These are phyloP conservation scores for Sonneratia alba DNA, from an alignment of 345 rosid genomes.

Conservation along the genomic window DNA sequence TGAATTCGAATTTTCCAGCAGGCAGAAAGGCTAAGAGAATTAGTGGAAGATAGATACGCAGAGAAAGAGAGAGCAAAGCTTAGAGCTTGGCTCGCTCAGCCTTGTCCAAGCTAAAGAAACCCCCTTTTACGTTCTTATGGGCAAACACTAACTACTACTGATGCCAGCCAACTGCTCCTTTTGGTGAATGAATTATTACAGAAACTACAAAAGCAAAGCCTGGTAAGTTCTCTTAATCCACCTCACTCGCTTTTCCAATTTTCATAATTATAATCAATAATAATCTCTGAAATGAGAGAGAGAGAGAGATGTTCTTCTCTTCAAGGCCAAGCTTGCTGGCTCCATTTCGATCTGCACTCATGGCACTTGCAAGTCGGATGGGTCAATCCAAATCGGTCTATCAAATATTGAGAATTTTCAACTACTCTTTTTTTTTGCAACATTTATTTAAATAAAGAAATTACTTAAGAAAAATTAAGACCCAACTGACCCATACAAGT, in stretches of 20 bases:
- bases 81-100: neutral
- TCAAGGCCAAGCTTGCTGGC: slow-evolving; percentile 46
- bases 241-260: neutral
- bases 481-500: too few relatives aligned
- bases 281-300: neutral
- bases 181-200: slow-evolving; percentile 1
- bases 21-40: slow-evolving; percentile 20
- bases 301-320: slow-evolving; percentile 37
- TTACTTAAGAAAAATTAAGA: too few relatives aligned
- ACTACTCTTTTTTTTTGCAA: too few relatives aligned
- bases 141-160: neutral
- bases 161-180: slow-evolving; percentile 9
- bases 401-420: too few relatives aligned
- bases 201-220: neutral
- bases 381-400: too few relatives aligned
- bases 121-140: neutral
- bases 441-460: too few relatives aligned
- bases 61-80: slow-evolving; percentile 1
- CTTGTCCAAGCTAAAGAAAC: neutral
- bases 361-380: too few relatives aligned
- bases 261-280: neutral
- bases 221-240: neutral
- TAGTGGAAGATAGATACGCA: slow-evolving; percentile 20
- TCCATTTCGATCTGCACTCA: too few relatives aligned
- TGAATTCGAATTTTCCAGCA: slow-evolving; percentile 11